Percentiles rank a stretch among this genome's conserved stretches.
These are phyloP conservation scores for Obelidium mucronatum DNA, from an alignment of 192 early-diverging fungal genomes.

Conservation along the genomic window DNA sequence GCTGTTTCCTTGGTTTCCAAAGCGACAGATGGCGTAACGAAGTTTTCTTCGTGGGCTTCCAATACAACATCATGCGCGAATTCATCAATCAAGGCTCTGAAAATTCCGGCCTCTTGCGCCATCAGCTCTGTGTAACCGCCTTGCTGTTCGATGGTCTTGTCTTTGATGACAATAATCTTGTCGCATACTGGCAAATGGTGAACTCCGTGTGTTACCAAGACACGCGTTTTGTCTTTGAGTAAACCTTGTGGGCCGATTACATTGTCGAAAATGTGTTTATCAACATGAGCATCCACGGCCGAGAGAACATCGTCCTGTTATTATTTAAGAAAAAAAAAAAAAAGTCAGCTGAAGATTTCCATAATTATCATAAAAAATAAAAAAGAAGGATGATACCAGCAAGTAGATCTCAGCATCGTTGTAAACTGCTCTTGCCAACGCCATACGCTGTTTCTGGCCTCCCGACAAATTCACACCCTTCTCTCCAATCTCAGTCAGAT, in stretches of 20 bases:
- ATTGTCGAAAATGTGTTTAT: constrained; percentile 38
- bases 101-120: constrained; percentile 15
- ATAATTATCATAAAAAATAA: no score
- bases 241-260: constrained; percentile 39
- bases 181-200: constrained; percentile 44
- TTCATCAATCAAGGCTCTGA: constrained; percentile 26
- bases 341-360: no score
- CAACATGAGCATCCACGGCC: constrained; percentile 51
- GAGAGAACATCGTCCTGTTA: constrained; percentile 86
- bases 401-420: constrained; percentile 72
- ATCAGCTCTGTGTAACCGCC: constrained; percentile 42
- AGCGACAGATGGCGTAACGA: background rate
- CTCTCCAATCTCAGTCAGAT: constrained; percentile 55
- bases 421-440: constrained; percentile 58
- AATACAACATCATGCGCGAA: constrained; percentile 17
- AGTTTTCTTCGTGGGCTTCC: background rate
- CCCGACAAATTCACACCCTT: constrained; percentile 57
- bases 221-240: constrained; percentile 31
- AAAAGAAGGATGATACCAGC: no score
- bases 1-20: background rate
- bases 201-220: constrained; percentile 46
- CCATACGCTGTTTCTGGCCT: constrained; percentile 81
- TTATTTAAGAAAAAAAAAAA: no score
- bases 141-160: constrained; percentile 48
- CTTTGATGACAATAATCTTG: constrained; percentile 39